Conservation (phyloP, 371 early-diverging fungal species). For the Synchytrium microbalum region DNA sequence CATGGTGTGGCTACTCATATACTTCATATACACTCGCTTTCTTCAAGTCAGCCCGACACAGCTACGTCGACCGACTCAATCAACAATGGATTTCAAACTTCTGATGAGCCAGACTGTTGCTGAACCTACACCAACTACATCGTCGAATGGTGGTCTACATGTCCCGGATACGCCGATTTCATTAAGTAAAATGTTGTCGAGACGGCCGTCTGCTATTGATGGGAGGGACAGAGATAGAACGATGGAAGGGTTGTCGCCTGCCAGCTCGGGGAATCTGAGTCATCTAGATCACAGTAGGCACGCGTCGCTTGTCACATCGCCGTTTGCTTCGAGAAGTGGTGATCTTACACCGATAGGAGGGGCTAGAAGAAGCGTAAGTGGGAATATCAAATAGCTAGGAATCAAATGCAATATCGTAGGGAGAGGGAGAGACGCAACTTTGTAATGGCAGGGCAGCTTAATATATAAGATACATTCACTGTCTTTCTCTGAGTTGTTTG, state of each 20-base stretch:
- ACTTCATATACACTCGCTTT: neutral
- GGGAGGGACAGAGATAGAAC: neutral
- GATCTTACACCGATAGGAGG: too few species aligned
- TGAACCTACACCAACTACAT: neutral
- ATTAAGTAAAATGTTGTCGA: neutral
- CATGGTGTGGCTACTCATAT: neutral
- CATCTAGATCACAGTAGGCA: too few species aligned
- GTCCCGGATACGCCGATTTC: neutral
- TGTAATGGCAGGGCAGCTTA: too few species aligned
- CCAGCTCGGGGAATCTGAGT: too few species aligned
- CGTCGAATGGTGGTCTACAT: neutral
- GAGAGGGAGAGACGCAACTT: too few species aligned
- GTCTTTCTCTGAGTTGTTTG: too few species aligned
- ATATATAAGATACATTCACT: too few species aligned
- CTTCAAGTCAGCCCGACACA: neutral
- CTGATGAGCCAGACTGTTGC: neutral
- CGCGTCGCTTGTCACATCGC: too few species aligned
- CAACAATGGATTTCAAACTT: neutral
- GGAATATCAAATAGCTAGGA: too few species aligned
- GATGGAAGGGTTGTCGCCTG: neutral
- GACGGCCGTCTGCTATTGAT: neutral
- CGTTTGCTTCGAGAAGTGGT: too few species aligned
- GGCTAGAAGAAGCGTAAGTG: too few species aligned
- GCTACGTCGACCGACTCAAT: neutral
- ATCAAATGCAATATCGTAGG: too few species aligned